Evolutionary conservation across 441 rosid genomes (phyloP), one percentile per base, ranked within the genome.

Genomic region (Erysimum cheiri): DNA sequence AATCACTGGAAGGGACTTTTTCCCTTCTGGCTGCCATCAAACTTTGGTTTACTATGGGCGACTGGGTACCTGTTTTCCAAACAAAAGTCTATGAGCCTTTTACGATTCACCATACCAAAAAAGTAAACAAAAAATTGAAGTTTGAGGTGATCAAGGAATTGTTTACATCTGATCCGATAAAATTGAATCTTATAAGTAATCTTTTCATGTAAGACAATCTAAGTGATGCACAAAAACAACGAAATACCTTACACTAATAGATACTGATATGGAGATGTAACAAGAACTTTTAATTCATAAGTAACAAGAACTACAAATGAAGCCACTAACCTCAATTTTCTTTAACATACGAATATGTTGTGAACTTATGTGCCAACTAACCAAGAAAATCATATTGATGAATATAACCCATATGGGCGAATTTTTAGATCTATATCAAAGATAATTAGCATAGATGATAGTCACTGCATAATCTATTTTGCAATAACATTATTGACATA

Each of bases 381-480:
- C 35, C 57, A 57, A 46, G 8, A 68, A 67, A 39, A 44, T 14
- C 11, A 44, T 44, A 44, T 56, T 4, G 31, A 68, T 55, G 54
- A 56, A 40, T 29, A 22, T 47, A 58, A 3, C 13, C n/a, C 55
- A 68, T n/a, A 37, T 12, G 15, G 1, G 31, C 3, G 4, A 29
- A 4, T 2, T 26, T 36, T 6, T 36, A 41, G 2, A 53, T 63
- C 22, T 37, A 37, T 56, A 63, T 31, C 55, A 63, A 62, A 62
- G 54, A 52, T 17, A 61, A 26, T 67, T 50, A 67, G 70, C 40
- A 41, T 41, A 32, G 36, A 67, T 40, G 33, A 29, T 58, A 58
- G 55, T 32, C 73, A 43, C 58, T 19, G 73, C 64, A 43, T 56
- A 56, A 64, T 39, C 35, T 50, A 24, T 56, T 49, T 58, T 39